A percentile compares a stretch with the other conserved stretches of the same genome.
These are phyloP conservation scores for Sungouiozyma intestinalis DNA, from an alignment of 805 yeast genomes.

Conservation along the genomic window DNA sequence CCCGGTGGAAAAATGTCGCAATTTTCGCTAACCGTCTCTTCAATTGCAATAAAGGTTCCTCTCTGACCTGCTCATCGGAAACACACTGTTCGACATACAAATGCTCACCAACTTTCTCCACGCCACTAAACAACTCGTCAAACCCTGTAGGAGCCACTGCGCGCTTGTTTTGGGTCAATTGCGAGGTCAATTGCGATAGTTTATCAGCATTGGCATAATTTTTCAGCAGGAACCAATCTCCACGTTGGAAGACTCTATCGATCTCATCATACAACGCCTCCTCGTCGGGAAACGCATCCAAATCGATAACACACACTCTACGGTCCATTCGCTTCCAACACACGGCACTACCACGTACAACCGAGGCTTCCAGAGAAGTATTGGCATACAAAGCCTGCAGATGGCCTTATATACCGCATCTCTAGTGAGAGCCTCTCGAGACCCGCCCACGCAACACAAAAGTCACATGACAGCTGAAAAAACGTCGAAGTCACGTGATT, in stretches of 20 bases:
- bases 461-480: too few relatives aligned
- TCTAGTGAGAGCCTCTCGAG: too few relatives aligned
- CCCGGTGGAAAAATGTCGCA: background rate
- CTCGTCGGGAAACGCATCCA: constrained; percentile 19
- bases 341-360: too few relatives aligned
- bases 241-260: constrained; percentile 11
- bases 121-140: constrained; percentile 23
- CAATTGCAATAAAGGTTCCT: background rate
- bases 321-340: background rate
- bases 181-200: constrained; percentile 9
- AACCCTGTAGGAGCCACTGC: constrained; percentile 14
- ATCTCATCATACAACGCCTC: constrained; percentile 17
- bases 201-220: constrained; percentile 22
- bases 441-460: too few relatives aligned
- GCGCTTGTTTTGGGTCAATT: constrained; percentile 1
- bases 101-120: constrained; percentile 9
- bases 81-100: constrained; percentile 21
- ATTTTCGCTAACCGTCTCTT: background rate
- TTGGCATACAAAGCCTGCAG: too few relatives aligned
- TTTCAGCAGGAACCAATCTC: constrained; percentile 23
- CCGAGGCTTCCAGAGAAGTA: too few relatives aligned
- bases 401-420: too few relatives aligned
- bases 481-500: too few relatives aligned
- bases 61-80: constrained; percentile 1
- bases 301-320: constrained; percentile 11